Evolutionary conservation across 1,284 basidiomycete species (phyloP), one percentile per base, ranked within the genome.

Genomic region (Tilletia horrida): DNA sequence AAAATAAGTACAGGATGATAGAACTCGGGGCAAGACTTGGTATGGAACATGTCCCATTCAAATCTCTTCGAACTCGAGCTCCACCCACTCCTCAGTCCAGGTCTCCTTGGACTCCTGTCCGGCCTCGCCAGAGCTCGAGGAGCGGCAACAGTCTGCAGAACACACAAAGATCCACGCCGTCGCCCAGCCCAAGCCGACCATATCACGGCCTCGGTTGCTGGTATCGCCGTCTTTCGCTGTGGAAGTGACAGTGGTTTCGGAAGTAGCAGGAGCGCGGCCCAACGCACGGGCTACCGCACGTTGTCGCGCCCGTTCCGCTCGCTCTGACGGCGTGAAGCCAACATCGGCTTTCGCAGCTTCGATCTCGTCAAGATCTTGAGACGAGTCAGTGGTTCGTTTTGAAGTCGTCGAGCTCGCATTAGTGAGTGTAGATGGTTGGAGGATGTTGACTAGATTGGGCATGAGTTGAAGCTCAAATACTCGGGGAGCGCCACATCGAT

Each of bases 381-480:
- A 62, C 13, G 44, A 45, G 9, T n/a, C n/a, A n/a, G n/a, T 40
- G 35, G 4, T 40, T 4, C 11, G 35, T 40, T 40, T 40, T 11
- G 35, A 40, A 40, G 35, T 6, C 4, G 35, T 11, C 35, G 35
- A 40, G 35, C 35, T 11, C 35, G 35, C 6, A 11, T 40, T 11
- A 11, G 35, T 59, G 47, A 81, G 68, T 18, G 64, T 44, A 2
- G 74, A 66, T 2, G 71, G 66, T 3, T 71, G 71, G 18, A 81
- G 69, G 18, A 76, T 62, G 66, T 81, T 79, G 55, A 78, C 76
- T 2, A 81, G 65, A 45, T 80, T 79, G 2, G 80, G 80, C 80
- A 81, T 81, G 52, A 81, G 76, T 67, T 81, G 80, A n/a, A 76
- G 68, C 67, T 81, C 80, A 50, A 80, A 81, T 3, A 74, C 70